Conservation (phyloP, 352 stramenopile species). For the Plasmopara muralis region DNA sequence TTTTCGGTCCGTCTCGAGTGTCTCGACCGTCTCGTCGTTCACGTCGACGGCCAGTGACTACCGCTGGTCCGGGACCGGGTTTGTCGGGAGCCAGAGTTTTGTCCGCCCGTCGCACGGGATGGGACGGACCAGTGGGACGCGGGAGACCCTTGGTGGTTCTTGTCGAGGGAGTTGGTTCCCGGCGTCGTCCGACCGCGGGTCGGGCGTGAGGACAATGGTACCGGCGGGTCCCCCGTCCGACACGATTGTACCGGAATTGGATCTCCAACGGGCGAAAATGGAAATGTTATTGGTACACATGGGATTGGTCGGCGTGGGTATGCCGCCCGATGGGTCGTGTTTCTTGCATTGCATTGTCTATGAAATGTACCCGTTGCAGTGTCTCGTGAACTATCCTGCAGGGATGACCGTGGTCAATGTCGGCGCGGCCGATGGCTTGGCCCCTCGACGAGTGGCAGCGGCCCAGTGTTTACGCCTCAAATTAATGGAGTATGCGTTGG, state of each 20-base stretch:
- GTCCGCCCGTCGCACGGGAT: constrained; percentile 23
- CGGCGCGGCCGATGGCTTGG: constrained; percentile 67
- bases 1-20: constrained; percentile 69
- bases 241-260: constrained; percentile 59
- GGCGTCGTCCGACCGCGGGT: constrained; percentile 15
- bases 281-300: constrained; percentile 56
- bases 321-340: constrained; percentile 77
- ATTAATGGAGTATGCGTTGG: constrained; percentile 69
- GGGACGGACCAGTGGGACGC: neutral
- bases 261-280: constrained; percentile 74
- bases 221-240: constrained; percentile 24
- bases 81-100: constrained; percentile 61
- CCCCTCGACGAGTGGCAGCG: constrained; percentile 55
- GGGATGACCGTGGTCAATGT: constrained; percentile 80
- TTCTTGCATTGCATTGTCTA: constrained; percentile 81
- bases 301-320: constrained; percentile 64
- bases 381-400: constrained; percentile 57
- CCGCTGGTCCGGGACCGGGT: constrained; percentile 76
- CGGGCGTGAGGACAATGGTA: neutral
- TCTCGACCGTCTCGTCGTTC: constrained; percentile 55
- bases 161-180: constrained; percentile 62
- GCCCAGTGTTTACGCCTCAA: constrained; percentile 56
- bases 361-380: constrained; percentile 80
- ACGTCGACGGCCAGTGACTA: constrained; percentile 49
- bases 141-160: constrained; percentile 9